phyloP scores from a whole-genome alignment of 306 rosid species.

The Echinosophora koreensis region DNA sequence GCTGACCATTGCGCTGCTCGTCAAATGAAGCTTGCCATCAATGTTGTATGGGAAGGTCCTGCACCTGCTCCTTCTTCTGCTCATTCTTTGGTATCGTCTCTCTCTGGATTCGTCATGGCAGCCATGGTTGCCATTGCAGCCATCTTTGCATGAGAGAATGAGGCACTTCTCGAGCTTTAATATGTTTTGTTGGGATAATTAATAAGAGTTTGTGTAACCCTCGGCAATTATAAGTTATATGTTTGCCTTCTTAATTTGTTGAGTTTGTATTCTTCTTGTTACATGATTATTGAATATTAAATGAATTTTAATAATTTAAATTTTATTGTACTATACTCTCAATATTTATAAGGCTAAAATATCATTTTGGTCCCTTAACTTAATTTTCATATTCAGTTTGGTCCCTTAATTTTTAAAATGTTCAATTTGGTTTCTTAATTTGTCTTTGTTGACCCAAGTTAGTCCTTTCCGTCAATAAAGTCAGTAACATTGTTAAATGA shows the following conservation, averaged over 20 bases:
- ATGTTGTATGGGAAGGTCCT: slow-evolving; percentile 5
- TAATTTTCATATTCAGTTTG: too few relatives aligned
- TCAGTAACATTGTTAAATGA: too few relatives aligned
- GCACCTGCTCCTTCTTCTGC: slow-evolving; percentile 53
- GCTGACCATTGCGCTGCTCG: slow-evolving; percentile 31
- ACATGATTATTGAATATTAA: background rate
- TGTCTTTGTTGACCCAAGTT: too few relatives aligned
- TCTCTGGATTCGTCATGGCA: slow-evolving; percentile 2
- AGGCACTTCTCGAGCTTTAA: background rate
- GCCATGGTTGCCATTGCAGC: slow-evolving; percentile 13
- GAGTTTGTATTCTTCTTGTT: background rate
- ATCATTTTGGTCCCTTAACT: too few relatives aligned
- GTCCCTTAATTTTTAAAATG: too few relatives aligned
- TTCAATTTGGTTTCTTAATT: too few relatives aligned
- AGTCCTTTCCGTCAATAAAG: too few relatives aligned
- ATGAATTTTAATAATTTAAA: background rate
- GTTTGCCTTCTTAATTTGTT: background rate
- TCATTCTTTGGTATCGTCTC: background rate
- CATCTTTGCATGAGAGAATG: slow-evolving; percentile 30
- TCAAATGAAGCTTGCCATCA: slow-evolving; percentile 50
- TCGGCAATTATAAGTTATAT: background rate
- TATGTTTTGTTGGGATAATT: background rate
- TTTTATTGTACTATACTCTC: background rate
- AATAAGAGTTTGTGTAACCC: background rate
- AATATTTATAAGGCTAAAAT: background rate